These are phyloP conservation scores for Allomyces arbusculus DNA, from an alignment of 192 early-diverging fungal genomes.

Conservation along the genomic window DNA sequence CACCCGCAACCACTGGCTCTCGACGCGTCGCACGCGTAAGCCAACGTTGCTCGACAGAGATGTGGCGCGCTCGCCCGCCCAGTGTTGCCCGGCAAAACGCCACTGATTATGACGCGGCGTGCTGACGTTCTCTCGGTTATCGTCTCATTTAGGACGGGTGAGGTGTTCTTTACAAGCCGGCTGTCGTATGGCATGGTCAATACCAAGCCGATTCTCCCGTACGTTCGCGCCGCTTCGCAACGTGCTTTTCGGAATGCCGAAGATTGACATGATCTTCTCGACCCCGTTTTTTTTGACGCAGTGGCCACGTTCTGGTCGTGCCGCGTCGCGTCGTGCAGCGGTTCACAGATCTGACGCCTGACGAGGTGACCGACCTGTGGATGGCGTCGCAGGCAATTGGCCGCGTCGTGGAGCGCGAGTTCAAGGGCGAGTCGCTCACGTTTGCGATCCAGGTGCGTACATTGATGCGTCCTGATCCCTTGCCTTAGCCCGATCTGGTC, in stretches of 20 bases:
- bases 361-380: conserved; percentile 69
- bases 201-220: conserved; percentile 75
- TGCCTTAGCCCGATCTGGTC: neutral
- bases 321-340: conserved; percentile 44
- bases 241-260: neutral
- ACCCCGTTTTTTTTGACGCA: neutral
- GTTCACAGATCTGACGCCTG: conserved; percentile 51
- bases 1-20: too few relatives aligned
- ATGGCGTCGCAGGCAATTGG: conserved; percentile 56
- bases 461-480: neutral
- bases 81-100: too few relatives aligned
- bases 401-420: conserved; percentile 49
- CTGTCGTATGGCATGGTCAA: conserved; percentile 69
- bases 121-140: too few relatives aligned
- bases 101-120: too few relatives aligned
- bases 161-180: conserved; percentile 55
- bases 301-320: conserved; percentile 56
- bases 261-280: neutral
- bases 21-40: too few relatives aligned
- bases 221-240: conserved; percentile 8
- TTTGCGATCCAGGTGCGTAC: conserved; percentile 48
- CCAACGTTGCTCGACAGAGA: too few relatives aligned
- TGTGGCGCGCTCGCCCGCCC: too few relatives aligned
- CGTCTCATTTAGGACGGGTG: neutral
- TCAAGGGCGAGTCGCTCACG: conserved; percentile 47